Evolutionary conservation across 2,329 filamentous ascomycete genomes (phyloP).

Genomic region (Microascus cirrosus): DNA sequence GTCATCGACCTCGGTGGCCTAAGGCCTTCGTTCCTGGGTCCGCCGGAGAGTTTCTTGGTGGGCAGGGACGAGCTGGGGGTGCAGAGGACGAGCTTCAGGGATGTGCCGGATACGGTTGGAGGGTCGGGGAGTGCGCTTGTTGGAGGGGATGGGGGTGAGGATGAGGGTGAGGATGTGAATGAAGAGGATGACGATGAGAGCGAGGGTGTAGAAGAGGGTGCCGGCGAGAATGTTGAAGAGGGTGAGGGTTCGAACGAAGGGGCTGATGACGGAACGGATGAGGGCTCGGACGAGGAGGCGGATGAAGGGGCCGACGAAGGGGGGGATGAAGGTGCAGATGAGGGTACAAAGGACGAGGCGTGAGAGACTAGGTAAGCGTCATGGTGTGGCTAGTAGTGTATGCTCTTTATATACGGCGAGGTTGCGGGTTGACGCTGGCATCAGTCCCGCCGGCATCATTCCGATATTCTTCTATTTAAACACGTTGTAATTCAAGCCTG

Average conservation of each 20-base stretch:
- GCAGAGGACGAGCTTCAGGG: slow-evolving; percentile 24
- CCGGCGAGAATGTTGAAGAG: not conserved
- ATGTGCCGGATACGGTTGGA: not conserved
- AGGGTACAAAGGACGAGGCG: not conserved
- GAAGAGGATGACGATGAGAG: not conserved
- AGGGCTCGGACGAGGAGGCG: not conserved
- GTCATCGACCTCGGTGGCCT: slow-evolving; percentile 44
- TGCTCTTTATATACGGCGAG: not conserved
- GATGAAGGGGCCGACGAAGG: not conserved
- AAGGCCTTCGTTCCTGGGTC: slow-evolving; percentile 41
- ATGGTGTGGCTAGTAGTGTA: not conserved
- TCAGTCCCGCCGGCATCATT: not conserved
- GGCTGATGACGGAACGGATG: not conserved
- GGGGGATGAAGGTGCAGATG: not conserved
- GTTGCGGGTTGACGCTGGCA: no score
- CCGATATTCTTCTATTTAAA: not conserved
- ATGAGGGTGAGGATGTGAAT: not conserved
- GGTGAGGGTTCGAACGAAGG: no score
- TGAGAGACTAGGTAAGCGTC: not conserved
- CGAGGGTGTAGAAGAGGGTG: not conserved
- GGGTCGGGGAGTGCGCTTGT: not conserved
- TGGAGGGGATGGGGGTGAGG: not conserved
- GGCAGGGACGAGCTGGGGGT: slow-evolving; percentile 27
- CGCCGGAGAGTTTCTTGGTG: slow-evolving; percentile 41
- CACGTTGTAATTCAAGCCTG: no score